phyloP scores from a whole-genome alignment of 2,329 filamentous ascomycete species.

The Pleomassaria siparia region DNA sequence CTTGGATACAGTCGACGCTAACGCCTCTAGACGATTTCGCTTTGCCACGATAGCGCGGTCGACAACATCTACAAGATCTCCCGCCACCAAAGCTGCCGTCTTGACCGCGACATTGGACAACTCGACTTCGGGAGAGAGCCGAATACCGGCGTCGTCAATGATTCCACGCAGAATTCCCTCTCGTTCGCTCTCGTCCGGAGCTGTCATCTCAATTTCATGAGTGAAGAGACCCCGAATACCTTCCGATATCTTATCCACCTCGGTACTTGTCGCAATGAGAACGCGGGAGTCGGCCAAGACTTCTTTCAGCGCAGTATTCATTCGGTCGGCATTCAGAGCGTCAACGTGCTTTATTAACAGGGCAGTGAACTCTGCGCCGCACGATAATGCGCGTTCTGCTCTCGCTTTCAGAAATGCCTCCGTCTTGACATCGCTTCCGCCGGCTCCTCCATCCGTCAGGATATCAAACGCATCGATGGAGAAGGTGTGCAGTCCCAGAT shows the following conservation, averaged over 20 bases:
- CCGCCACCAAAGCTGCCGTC: constrained; percentile 91
- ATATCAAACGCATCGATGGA: constrained; percentile 91
- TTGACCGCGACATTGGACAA: constrained; percentile 85
- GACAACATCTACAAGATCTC: constrained; percentile 90
- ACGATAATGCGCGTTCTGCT: constrained; percentile 84
- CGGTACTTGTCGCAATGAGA: constrained; percentile 89
- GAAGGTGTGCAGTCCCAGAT: constrained; percentile 89
- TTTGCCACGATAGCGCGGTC: constrained; percentile 83
- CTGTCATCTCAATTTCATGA: constrained; percentile 90
- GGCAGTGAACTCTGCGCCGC: constrained; percentile 79
- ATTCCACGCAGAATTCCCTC: constrained; percentile 83
- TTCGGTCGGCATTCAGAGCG: constrained; percentile 85
- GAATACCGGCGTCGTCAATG: constrained; percentile 72
- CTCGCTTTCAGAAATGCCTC: constrained; percentile 86
- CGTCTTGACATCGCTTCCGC: constrained; percentile 89
- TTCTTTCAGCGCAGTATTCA: constrained; percentile 81
- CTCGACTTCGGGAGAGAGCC: constrained; percentile 81
- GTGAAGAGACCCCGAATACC: constrained; percentile 89
- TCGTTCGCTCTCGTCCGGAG: constrained; percentile 88
- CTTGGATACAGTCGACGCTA: constrained; percentile 57
- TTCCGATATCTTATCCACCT: constrained; percentile 91
- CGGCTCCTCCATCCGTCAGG: constrained; percentile 83
- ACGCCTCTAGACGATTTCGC: constrained; percentile 70
- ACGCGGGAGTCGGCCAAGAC: constrained; percentile 79
- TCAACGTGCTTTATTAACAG: constrained; percentile 90